These are phyloP conservation scores for button mushroom (Agaricus bisporus) DNA, from an alignment of 768 basidiomycete species.

Conservation along the genomic window DNA sequence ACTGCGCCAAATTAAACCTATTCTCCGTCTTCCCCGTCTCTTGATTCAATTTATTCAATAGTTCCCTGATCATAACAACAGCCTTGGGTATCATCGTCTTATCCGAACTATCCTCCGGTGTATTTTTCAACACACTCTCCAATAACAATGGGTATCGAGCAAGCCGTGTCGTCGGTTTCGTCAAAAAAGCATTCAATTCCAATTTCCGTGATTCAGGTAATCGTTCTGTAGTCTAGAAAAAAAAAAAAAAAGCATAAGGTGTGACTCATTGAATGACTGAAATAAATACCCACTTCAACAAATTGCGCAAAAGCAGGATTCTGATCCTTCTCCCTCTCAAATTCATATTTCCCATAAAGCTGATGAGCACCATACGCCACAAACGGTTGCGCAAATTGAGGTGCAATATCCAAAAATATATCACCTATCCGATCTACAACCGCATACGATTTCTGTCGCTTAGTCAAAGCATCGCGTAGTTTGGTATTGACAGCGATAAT, in stretches of 20 bases:
- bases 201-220: conserved; percentile 93
- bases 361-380: conserved; percentile 96
- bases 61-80: conserved; percentile 70
- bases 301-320: conserved; percentile 93
- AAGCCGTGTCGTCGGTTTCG: conserved; percentile 95
- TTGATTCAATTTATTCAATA: conserved; percentile 82
- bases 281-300: conserved; percentile 91
- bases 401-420: conserved; percentile 80
- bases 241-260: too few relatives aligned
- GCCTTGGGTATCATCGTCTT: conserved; percentile 73
- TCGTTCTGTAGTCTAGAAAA: conserved; percentile 70
- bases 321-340: conserved; percentile 94
- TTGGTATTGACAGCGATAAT: conserved; percentile 88
- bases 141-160: conserved; percentile 94
- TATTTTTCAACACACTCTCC: conserved; percentile 89
- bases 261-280: too few relatives aligned
- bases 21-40: conserved; percentile 97
- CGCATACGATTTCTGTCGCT: conserved; percentile 91
- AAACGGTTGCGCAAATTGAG: conserved; percentile 79
- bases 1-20: conserved; percentile 88
- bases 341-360: conserved; percentile 96
- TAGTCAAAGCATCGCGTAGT: conserved; percentile 89
- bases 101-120: conserved; percentile 85
- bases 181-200: conserved; percentile 95
- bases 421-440: conserved; percentile 92